phyloP scores from a whole-genome alignment of 345 rosid genomes.

The Rhodomyrtus tomentosa region DNA sequence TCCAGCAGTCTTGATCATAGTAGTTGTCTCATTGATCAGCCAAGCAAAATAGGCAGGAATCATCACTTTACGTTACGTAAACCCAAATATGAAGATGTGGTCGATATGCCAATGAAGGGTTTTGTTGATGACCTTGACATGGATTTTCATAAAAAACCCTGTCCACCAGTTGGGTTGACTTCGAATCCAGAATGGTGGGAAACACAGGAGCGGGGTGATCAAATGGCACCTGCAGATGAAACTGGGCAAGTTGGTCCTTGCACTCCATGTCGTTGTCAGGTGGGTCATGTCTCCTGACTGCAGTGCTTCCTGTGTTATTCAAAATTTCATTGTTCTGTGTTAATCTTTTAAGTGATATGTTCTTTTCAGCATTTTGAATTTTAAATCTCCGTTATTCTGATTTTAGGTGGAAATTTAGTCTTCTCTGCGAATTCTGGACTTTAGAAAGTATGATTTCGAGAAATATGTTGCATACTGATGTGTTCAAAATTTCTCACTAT shows the following conservation, averaged over 20 bases:
- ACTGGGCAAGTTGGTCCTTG: slow-evolving; percentile 88
- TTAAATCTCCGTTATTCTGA: neutral
- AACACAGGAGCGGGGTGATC: slow-evolving; percentile 69
- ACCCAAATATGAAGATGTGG: slow-evolving; percentile 38
- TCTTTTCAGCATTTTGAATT: neutral
- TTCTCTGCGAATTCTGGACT: neutral
- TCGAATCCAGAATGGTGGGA: slow-evolving; percentile 87
- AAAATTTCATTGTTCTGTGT: neutral
- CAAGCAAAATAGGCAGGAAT: slow-evolving; percentile 23
- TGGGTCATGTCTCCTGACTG: slow-evolving; percentile 17
- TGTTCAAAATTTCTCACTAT: neutral
- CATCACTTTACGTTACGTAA: slow-evolving; percentile 47
- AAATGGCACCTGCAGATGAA: slow-evolving; percentile 42
- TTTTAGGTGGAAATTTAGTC: neutral
- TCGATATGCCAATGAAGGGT: slow-evolving; percentile 74
- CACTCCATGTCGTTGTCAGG: slow-evolving; percentile 93
- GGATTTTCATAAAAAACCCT: slow-evolving; percentile 10
- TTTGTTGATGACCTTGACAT: slow-evolving; percentile 67
- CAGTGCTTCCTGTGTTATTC: neutral
- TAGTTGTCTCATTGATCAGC: neutral
- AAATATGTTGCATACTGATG: neutral
- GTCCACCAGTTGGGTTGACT: slow-evolving; percentile 21
- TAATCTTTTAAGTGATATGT: neutral
- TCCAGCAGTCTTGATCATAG: slow-evolving; percentile 22
- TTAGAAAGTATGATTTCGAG: neutral